These are phyloP conservation scores for Chaetomiaceae sp. DNA, from an alignment of 2,329 filamentous ascomycete genomes.

Conservation along the genomic window DNA sequence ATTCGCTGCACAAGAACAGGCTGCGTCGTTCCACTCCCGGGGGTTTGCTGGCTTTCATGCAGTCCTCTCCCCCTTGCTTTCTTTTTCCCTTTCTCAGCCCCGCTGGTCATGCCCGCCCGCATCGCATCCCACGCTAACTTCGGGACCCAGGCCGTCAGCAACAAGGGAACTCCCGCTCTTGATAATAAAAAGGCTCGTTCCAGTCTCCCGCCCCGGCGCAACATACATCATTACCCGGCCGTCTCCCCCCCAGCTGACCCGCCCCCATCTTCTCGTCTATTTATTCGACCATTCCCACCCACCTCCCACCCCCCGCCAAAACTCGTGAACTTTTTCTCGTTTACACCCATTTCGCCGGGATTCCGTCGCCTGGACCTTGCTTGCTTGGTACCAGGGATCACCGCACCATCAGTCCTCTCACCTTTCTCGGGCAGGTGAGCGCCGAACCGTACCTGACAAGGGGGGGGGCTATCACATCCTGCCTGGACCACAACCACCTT, in stretches of 20 bases:
- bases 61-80: constrained; percentile 5
- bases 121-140: constrained; percentile 26
- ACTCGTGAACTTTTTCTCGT: neutral
- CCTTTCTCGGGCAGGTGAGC: too few species aligned
- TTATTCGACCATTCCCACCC: constrained; percentile 18
- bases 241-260: constrained; percentile 9
- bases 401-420: too few species aligned
- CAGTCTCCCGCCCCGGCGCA: constrained; percentile 22
- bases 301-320: neutral
- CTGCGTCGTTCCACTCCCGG: constrained; percentile 8
- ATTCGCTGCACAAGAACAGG: constrained; percentile 12
- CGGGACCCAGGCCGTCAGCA: constrained; percentile 26
- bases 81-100: constrained; percentile 19
- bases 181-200: constrained; percentile 26
- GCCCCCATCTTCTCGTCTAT: constrained; percentile 4
- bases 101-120: constrained; percentile 16
- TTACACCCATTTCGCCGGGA: neutral
- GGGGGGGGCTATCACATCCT: too few species aligned
- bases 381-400: neutral
- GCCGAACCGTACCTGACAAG: too few species aligned
- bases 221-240: constrained; percentile 25
- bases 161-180: constrained; percentile 28
- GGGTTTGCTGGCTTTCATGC: constrained; percentile 12
- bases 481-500: too few species aligned
- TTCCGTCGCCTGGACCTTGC: neutral